Evolutionary conservation across 306 rosid genomes (phyloP), one percentile per base, ranked within the genome.

Genomic region (Pueraria montana): DNA sequence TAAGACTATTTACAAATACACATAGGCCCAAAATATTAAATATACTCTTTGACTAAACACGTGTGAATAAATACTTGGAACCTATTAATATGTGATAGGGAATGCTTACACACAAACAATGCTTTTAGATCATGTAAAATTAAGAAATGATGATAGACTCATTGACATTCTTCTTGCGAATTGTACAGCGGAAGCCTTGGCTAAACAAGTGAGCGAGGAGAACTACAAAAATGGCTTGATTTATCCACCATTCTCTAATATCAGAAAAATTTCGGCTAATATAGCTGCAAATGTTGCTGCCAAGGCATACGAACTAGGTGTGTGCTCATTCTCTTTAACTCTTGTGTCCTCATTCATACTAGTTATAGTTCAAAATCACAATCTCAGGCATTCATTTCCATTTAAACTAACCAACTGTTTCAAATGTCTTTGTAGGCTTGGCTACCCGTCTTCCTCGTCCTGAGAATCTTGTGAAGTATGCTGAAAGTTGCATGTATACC

Each of bases 401-500:
- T 59, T 3, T 8, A 17, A 65, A 43, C 71, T 58, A 59, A 63
- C 49, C 45, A 80, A 53, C 45, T 40, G 72, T 8, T 82, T 43
- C n/a, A 50, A 69, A 48, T 45, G 34, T 74, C 23, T 14, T 78
- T 77, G 74, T 6, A 94, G 98, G 98, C 5, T 72, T 94, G 92
- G 98, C 97, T 13, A 89, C 98, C 14, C 94, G 85, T 72, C 94
- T 91, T 78, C 98, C 98, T 23, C 98, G 93, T 46, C 98, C 98
- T 9, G 80, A 78, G 84, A 77, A 92, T 88, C 98, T 94, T 36
- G 81, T 92, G 75, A 90, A 90, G 87, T 83, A 80, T 82, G 97
- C 98, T 3, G 98, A 94, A 91, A 92, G 97, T 72, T 90, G 98
- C 89, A 94, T 94, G 98, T 94, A 94, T 85, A 90, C 90, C 11